These are phyloP conservation scores for Ascoidea tarda DNA, from an alignment of 805 yeast species.

Conservation along the genomic window DNA sequence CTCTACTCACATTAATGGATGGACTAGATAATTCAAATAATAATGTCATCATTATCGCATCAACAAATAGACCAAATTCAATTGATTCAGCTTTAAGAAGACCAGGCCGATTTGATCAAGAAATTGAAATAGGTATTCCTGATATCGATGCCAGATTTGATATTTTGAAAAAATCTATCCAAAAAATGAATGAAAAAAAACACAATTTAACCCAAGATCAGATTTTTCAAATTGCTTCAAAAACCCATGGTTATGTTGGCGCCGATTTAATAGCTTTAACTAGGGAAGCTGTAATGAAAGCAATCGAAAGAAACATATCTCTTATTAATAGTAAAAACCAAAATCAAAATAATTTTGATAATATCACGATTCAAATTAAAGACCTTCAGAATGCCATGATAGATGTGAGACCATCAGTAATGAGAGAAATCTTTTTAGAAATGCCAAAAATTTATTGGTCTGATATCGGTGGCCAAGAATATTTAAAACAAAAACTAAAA, in stretches of 20 bases:
- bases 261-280: slow-evolving; percentile 85
- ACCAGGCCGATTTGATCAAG: slow-evolving; percentile 85
- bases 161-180: slow-evolving; percentile 51
- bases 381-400: slow-evolving; percentile 64
- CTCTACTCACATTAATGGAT: slow-evolving; percentile 71
- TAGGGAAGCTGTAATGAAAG: slow-evolving; percentile 77
- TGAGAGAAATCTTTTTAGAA: slow-evolving; percentile 90
- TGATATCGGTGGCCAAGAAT: slow-evolving; percentile 93
- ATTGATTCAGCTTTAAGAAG: slow-evolving; percentile 64
- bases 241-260: slow-evolving; percentile 96
- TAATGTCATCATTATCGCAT: slow-evolving; percentile 55
- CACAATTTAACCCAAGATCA: slow-evolving; percentile 39
- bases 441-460: slow-evolving; percentile 90
- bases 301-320: slow-evolving; percentile 51
- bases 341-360: slow-evolving; percentile 4
- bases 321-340: slow-evolving; percentile 13
- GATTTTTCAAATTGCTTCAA: slow-evolving; percentile 48
- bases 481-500: slow-evolving; percentile 60
- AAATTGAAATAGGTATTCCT: slow-evolving; percentile 84
- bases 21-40: slow-evolving; percentile 54
- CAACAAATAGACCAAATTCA: slow-evolving; percentile 58
- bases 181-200: slow-evolving; percentile 27
- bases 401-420: slow-evolving; percentile 89
- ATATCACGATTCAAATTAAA: slow-evolving; percentile 30
- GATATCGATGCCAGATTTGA: slow-evolving; percentile 68